phyloP scores from a whole-genome alignment of 257 asterid species.

The Scutellaria barbata region DNA sequence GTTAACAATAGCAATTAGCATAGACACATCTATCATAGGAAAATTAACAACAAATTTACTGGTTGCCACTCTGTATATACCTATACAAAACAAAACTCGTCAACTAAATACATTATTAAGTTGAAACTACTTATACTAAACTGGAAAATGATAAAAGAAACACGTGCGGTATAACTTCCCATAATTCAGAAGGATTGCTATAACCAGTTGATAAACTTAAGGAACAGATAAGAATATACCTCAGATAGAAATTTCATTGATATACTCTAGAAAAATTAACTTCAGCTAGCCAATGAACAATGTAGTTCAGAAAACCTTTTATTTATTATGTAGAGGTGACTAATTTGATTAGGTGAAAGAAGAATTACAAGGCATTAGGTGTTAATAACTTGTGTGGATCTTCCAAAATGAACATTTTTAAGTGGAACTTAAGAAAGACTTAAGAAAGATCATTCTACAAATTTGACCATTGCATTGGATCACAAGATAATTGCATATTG shows the following conservation, averaged over 20 bases:
- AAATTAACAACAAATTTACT: constrained; percentile 3
- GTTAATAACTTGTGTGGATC: neutral
- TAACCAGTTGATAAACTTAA: constrained; percentile 4
- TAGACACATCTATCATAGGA: neutral
- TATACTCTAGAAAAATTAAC: neutral
- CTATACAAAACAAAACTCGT: neutral
- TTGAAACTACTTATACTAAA: neutral
- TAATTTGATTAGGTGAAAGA: constrained; percentile 2
- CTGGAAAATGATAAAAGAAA: neutral
- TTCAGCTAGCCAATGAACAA: constrained; percentile 17
- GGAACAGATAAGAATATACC: constrained; percentile 15
- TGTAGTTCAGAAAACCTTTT: constrained; percentile 23
- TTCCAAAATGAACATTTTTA: constrained; percentile 5
- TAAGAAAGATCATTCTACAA: too few species aligned
- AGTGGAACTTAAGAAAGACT: neutral
- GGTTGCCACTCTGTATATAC: neutral
- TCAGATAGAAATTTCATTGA: neutral
- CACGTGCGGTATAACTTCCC: neutral
- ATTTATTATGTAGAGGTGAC: constrained; percentile 1
- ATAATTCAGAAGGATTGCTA: neutral
- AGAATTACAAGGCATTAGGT: constrained; percentile 8
- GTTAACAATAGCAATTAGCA: neutral
- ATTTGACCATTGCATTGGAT: constrained; percentile 37
- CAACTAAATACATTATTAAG: neutral
- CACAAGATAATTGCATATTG: constrained; percentile 23